Evolutionary conservation across 1,139 yeast species (phyloP).

Genomic region (Eremothecium coryli): DNA sequence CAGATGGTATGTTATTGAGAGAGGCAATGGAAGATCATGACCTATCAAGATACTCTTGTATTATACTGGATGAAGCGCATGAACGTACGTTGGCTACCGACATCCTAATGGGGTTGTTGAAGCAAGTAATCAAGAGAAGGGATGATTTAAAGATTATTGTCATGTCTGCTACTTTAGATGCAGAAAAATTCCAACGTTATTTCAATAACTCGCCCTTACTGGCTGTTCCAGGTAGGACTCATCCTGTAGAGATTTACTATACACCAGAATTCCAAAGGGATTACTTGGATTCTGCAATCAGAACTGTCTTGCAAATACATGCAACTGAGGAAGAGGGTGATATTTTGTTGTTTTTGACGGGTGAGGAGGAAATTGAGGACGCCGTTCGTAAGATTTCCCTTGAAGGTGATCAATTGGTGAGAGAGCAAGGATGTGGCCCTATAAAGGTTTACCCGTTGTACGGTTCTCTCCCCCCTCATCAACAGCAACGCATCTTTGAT

Average conservation of each 20-base stretch:
- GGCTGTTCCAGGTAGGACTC: constrained; percentile 97
- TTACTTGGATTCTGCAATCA: constrained; percentile 85
- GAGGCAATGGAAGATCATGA: constrained; percentile 97
- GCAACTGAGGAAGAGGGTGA: constrained; percentile 96
- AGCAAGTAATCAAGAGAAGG: constrained; percentile 69
- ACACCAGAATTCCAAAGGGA: constrained; percentile 96
- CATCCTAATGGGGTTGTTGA: constrained; percentile 89
- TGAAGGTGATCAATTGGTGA: constrained; percentile 77
- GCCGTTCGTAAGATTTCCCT: constrained; percentile 82
- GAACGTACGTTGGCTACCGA: constrained; percentile 96
- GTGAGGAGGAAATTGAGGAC: constrained; percentile 98
- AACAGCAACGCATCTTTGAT: constrained; percentile 87
- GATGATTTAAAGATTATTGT: constrained; percentile 84
- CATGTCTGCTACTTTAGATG: constrained; percentile 97
- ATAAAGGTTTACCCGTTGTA: constrained; percentile 82
- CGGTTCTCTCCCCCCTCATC: constrained; percentile 93
- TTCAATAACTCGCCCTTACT: constrained; percentile 86
- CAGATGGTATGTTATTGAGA: constrained; percentile 95
- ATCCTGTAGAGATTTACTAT: constrained; percentile 92
- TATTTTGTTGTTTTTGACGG: constrained; percentile 78
- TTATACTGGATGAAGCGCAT: constrained; percentile 95
- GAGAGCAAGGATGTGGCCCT: constrained; percentile 90
- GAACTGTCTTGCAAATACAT: constrained; percentile 92
- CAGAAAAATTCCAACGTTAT: constrained; percentile 86
- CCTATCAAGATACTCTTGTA: constrained; percentile 71